Base-by-base conservation (phyloP, 2,329 filamentous ascomycete species). In the Xylariaceae sp. region DNA sequence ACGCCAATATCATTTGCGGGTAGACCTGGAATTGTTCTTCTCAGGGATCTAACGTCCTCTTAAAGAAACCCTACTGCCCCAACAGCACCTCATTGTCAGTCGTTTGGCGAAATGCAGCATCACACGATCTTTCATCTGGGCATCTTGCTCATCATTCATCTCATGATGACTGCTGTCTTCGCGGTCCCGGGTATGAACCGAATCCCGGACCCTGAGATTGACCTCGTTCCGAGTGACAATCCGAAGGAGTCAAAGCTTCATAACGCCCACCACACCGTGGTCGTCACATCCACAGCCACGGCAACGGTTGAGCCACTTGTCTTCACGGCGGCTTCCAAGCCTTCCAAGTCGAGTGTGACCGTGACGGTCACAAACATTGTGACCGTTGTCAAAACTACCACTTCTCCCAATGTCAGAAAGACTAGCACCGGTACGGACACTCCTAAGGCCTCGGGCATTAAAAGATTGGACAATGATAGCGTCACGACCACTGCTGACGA, bases 341-440 rank as follows among this genome's bases (percentile, higher is more conserved):
- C 30, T 1, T 13, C 2, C 4, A 49, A 45, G 30, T 42, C 54
- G 10, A 51, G 44, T 34, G 49, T 51, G 11, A 55, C 56, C 52
- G 53, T 58, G 50, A 54, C 57, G 8, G 30, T 30, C 23, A 30
- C 23, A 1, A 30, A 30, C 5, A 5, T 30, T 5, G 23, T 51
- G 13, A 56, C 57, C 1, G 44, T 42, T n/a, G 35, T 60, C 39
- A 49, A 62, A 51, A 60, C 61, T n/a, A 50, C 50, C 30, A 34
- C 47, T 39, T 42, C 37, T 8, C 9, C 8, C 37, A 42, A 9
- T 15, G 37, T 35, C 35, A 13, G 2, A 6, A 18, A 35, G 4
- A 5, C 51, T 37, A 48, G 10, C 18, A 48, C 17, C 23, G 47
- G 10, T 45, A 34, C 48, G 11, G 10, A 4, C n/a, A 47, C 17